Percentiles rank a stretch among this genome's conserved stretches.
phyloP scores from a whole-genome alignment of 306 rosid species.

The Cucurbita argyrosperma region DNA sequence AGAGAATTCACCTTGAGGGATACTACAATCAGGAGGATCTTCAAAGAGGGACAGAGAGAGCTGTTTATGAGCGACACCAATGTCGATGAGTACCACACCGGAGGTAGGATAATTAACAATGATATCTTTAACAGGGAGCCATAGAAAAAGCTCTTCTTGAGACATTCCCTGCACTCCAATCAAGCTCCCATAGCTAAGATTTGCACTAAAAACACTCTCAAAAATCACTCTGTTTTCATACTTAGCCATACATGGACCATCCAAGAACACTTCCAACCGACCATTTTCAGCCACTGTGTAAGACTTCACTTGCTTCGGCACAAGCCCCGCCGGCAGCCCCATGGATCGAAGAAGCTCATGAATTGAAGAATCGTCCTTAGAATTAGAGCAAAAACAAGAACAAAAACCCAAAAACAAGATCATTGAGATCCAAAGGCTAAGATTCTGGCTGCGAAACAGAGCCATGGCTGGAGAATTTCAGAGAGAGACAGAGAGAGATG shows the following conservation, averaged over 20 bases:
- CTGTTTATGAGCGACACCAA: conserved; percentile 76
- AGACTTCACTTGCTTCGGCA: conserved; percentile 61
- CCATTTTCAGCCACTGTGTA: conserved; percentile 49
- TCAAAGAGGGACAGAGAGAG: conserved; percentile 76
- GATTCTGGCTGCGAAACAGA: not conserved
- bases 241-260: conserved; percentile 68
- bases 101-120: conserved; percentile 67
- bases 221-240: conserved; percentile 65
- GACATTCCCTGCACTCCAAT: conserved; percentile 65
- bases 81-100: conserved; percentile 67
- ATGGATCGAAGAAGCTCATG: conserved; percentile 68
- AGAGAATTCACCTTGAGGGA: conserved; percentile 36
- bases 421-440: not conserved
- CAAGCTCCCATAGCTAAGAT: conserved; percentile 73
- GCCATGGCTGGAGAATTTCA: not conserved
- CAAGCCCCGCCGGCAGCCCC: conserved; percentile 72
- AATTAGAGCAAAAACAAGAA: not conserved
- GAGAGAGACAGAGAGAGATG: not conserved
- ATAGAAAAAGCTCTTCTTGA: conserved; percentile 76
- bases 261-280: conserved; percentile 48
- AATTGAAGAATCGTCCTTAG: conserved; percentile 18
- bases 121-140: conserved; percentile 85
- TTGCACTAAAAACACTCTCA: conserved; percentile 53
- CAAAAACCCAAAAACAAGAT: not conserved
- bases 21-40: conserved; percentile 78